Evolutionary conservation across 108 stramenopile genomes (phyloP), one percentile per base, ranked within the genome.

Genomic region (Skeletonema tropicum): DNA sequence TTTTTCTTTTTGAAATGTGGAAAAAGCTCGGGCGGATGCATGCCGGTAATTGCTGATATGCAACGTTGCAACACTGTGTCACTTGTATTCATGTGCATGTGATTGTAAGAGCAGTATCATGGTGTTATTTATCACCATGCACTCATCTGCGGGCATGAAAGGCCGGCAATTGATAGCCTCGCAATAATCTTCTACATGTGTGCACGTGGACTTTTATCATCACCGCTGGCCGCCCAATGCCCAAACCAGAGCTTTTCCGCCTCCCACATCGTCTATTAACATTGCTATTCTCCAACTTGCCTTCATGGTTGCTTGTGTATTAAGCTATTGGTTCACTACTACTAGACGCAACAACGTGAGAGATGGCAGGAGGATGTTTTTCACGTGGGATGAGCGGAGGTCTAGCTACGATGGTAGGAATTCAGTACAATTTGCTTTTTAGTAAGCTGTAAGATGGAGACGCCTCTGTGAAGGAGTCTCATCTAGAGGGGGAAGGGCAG

Each of bases 291-390:
- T 55, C 52, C 52, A 42, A 78, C 77, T 78, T 78, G 77, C 77
- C 77, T 78, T 78, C 77, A 78, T 78, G 70, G 64, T 77, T 58
- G 36, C 38, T 49, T 60, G 46, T 62, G 29, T 68, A 60, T 12
- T 25, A 11, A 23, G 52, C 52, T 55, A 55, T 23, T 55, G 10
- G 23, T 8, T 55, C 23, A 55, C 23, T 49, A 11, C 52, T 23
- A 55, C 52, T 21, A 55, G 9, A 23, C 10, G 52, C 52, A 55
- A 55, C 52, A 55, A 52, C 52, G 52, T 23, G 23, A 55, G 52
- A 55, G 52, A 55, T 55, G 52, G 52, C 52, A 35, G 7, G 33
- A 0, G 9, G 21, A 23, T 23, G 52, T 23, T 55, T 55, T 55
- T 23, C 14, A 45, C 42, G 15, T 45, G 42, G 42, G 42, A 45